Conservation (phyloP, 2,329 filamentous ascomycete species). For the Cercospora nicotianae region DNA sequence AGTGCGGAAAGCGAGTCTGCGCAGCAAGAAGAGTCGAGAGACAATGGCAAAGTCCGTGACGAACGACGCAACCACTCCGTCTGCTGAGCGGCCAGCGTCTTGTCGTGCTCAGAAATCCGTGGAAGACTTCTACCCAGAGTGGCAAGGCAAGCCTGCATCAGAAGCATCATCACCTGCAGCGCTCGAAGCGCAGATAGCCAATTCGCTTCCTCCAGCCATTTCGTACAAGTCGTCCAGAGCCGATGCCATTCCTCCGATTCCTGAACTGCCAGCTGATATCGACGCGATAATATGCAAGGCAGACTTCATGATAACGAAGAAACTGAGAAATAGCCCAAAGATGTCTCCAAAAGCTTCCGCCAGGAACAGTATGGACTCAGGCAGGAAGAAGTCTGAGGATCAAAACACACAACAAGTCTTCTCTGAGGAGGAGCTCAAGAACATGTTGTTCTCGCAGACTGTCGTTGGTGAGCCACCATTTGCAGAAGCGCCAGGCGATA, state of each 20-base stretch:
- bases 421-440: conserved; percentile 9
- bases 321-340: conserved; percentile 25
- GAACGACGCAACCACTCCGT: conserved; percentile 16
- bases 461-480: conserved; percentile 1
- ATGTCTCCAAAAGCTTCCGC: conserved; percentile 25
- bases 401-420: background rate
- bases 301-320: conserved; percentile 34
- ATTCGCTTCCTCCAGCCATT: conserved; percentile 2
- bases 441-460: conserved; percentile 9
- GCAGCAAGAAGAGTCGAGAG: conserved; percentile 8
- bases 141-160: conserved; percentile 30
- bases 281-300: conserved; percentile 30
- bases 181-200: conserved; percentile 10
- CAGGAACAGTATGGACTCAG: conserved; percentile 29
- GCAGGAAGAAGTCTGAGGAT: conserved; percentile 7
- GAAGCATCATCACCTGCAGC: conserved; percentile 16
- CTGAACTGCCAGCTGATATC: conserved; percentile 36
- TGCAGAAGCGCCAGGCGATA: conserved; percentile 10
- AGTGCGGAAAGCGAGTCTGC: conserved; percentile 6
- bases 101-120: conserved; percentile 24
- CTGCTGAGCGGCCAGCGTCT: background rate
- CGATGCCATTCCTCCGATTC: conserved; percentile 31
- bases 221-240: background rate
- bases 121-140: conserved; percentile 35
- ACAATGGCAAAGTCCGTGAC: conserved; percentile 32